Evolutionary conservation across 495 filamentous ascomycete species (phyloP).

Genomic region (Podospora sp.): DNA sequence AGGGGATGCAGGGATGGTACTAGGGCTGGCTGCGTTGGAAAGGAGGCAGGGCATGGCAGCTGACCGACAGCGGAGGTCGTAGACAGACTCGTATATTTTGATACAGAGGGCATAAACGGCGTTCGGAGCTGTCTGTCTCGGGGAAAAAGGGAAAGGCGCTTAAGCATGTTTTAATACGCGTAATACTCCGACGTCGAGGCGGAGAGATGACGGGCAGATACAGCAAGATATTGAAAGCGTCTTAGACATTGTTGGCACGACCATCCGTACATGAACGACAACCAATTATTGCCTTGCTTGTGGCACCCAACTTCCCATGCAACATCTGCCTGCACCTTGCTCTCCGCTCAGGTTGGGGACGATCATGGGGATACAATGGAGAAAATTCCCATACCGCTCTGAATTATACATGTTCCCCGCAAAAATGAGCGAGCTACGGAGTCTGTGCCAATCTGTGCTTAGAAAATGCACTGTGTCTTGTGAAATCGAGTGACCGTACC

Average conservation of each 20-base stretch:
- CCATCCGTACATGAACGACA: background rate
- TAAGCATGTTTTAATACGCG: background rate
- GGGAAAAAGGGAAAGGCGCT: background rate
- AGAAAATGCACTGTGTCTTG: constrained; percentile 17
- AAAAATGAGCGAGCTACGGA: constrained; percentile 7
- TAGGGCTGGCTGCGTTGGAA: too few species aligned
- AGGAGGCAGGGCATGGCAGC: too few species aligned
- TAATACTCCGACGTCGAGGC: background rate
- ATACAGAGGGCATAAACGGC: background rate
- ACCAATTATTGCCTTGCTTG: background rate
- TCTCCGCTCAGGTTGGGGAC: background rate
- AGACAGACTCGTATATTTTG: background rate
- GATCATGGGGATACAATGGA: background rate
- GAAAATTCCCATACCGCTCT: constrained; percentile 5
- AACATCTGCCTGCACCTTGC: background rate
- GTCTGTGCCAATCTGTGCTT: constrained; percentile 31
- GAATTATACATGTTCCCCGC: constrained; percentile 23
- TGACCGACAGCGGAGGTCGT: background rate
- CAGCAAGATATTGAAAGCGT: background rate
- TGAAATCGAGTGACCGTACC: constrained; percentile 18
- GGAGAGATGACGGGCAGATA: background rate
- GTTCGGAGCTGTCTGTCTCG: background rate
- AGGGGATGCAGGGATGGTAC: background rate
- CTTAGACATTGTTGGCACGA: background rate
- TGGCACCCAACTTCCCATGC: background rate